These are phyloP conservation scores for Penicillium ochrochloron DNA, from an alignment of 495 filamentous ascomycete species.

Conservation along the genomic window DNA sequence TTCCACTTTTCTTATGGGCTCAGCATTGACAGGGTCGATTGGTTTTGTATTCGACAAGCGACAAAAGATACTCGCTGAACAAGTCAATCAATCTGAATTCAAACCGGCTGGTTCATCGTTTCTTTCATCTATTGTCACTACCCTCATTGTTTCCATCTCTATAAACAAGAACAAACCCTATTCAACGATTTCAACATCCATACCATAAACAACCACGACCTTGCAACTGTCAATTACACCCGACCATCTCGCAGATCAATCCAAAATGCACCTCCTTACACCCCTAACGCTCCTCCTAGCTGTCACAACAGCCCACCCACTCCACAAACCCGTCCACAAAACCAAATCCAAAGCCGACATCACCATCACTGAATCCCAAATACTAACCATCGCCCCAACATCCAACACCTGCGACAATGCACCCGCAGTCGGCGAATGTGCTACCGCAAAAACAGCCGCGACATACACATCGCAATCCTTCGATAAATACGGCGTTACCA, in stretches of 20 bases:
- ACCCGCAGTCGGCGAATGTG: conserved; percentile 61
- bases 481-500: conserved; percentile 56
- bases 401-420: conserved; percentile 53
- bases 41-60: background rate
- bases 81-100: too few species aligned
- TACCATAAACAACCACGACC: background rate
- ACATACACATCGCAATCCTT: conserved; percentile 61
- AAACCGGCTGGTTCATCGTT: too few species aligned
- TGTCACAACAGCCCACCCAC: conserved; percentile 13
- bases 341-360: conserved; percentile 5
- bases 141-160: too few species aligned
- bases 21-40: background rate
- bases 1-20: too few species aligned
- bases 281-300: background rate
- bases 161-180: background rate
- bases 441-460: conserved; percentile 65
- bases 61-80: too few species aligned
- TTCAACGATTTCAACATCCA: background rate
- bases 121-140: too few species aligned
- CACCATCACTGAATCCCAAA: conserved; percentile 47
- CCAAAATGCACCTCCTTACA: background rate
- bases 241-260: background rate
- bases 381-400: conserved; percentile 57
- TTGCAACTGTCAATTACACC: background rate
- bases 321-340: background rate